A percentile compares a stretch with the other conserved stretches of the same genome.
Evolutionary conservation across 2,329 filamentous ascomycete genomes (phyloP).

Genomic region (Botrytis fragariae): DNA sequence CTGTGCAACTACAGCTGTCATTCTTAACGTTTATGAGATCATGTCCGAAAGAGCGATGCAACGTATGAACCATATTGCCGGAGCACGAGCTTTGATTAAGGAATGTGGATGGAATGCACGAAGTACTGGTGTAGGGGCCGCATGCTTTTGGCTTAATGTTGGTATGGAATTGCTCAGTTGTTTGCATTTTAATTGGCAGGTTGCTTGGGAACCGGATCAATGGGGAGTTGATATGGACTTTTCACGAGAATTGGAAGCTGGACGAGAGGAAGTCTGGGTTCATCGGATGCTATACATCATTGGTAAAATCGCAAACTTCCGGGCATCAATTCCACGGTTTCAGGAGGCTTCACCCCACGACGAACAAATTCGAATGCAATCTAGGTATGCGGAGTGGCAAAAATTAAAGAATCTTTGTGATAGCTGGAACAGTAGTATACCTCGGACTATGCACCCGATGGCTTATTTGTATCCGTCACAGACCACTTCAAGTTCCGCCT

Average conservation of each 20-base stretch:
- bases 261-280: slow-evolving; percentile 80
- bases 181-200: slow-evolving; percentile 80
- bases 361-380: slow-evolving; percentile 61
- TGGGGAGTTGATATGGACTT: slow-evolving; percentile 86
- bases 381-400: slow-evolving; percentile 73
- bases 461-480: slow-evolving; percentile 70
- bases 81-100: slow-evolving; percentile 79
- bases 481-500: slow-evolving; percentile 67
- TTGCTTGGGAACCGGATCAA: slow-evolving; percentile 84
- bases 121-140: slow-evolving; percentile 74
- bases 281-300: slow-evolving; percentile 86
- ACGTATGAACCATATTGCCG: slow-evolving; percentile 86
- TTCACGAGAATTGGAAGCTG: slow-evolving; percentile 52
- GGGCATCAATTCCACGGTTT: slow-evolving; percentile 63
- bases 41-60: slow-evolving; percentile 79
- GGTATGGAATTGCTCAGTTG: slow-evolving; percentile 88
- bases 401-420: slow-evolving; percentile 78
- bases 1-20: slow-evolving; percentile 82
- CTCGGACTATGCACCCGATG: slow-evolving; percentile 83
- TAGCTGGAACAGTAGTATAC: slow-evolving; percentile 74
- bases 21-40: slow-evolving; percentile 88
- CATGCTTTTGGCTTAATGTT: slow-evolving; percentile 94
- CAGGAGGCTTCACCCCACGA: slow-evolving; percentile 59
- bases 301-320: slow-evolving; percentile 83
- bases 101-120: slow-evolving; percentile 86